Conservation (phyloP, 257 asterid species). For the Nicotiana undulata region DNA sequence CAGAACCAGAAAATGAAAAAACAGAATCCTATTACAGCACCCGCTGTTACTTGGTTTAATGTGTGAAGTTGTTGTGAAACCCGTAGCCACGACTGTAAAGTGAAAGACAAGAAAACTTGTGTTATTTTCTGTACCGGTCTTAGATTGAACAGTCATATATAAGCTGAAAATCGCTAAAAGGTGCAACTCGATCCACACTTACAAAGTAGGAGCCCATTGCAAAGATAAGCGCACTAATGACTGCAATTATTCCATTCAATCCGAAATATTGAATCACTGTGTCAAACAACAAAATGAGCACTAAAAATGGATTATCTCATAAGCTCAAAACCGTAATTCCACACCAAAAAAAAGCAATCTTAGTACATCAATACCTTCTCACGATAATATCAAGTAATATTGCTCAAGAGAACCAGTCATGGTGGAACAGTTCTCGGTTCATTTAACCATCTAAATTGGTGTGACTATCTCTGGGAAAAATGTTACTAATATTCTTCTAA, state of each 20-base stretch:
- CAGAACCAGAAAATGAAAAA: slow-evolving; percentile 57
- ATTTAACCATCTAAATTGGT: too few relatives aligned
- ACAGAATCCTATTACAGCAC: slow-evolving; percentile 46
- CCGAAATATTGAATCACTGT: slow-evolving; percentile 59
- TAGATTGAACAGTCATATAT: background rate
- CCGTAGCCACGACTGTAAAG: slow-evolving; percentile 79
- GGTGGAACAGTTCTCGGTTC: too few relatives aligned
- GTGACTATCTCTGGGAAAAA: too few relatives aligned
- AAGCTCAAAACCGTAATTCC: background rate
- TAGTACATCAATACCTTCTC: background rate
- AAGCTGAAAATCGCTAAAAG: background rate
- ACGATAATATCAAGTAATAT: too few relatives aligned
- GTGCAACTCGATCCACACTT: slow-evolving; percentile 20
- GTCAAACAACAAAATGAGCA: slow-evolving; percentile 6
- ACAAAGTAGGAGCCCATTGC: slow-evolving; percentile 58
- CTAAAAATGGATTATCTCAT: background rate
- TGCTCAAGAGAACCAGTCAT: too few relatives aligned
- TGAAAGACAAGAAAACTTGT: background rate
- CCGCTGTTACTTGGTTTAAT: slow-evolving; percentile 59
- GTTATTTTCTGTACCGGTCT: background rate
- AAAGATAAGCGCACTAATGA: slow-evolving; percentile 28
- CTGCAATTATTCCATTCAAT: slow-evolving; percentile 37
- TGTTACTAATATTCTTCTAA: too few relatives aligned
- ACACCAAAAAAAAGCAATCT: background rate
- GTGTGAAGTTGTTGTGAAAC: slow-evolving; percentile 64